Evolutionary conservation across 805 yeast species (phyloP).

Genomic region (Saturnispora hagleri): DNA sequence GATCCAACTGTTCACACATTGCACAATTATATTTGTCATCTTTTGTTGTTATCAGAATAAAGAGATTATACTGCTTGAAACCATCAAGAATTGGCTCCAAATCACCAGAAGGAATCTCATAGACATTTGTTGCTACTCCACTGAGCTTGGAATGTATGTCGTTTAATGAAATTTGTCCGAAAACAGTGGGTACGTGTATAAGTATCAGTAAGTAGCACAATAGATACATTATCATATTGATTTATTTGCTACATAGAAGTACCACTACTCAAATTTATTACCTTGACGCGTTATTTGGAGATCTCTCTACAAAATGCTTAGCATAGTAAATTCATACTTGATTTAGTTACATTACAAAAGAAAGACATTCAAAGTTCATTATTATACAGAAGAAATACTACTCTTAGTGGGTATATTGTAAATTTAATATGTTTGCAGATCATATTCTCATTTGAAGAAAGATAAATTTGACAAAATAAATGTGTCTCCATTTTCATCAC

Average conservation of each 20-base stretch:
- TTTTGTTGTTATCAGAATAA: conserved; percentile 46
- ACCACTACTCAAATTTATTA: neutral
- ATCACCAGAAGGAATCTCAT: conserved; percentile 31
- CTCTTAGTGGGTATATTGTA: neutral
- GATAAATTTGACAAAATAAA: conserved; percentile 11
- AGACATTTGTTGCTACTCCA: conserved; percentile 2
- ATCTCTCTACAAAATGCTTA: neutral
- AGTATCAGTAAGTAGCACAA: neutral
- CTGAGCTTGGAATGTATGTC: neutral
- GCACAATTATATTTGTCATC: conserved; percentile 35
- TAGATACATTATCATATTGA: neutral
- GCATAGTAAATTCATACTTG: neutral
- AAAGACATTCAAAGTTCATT: neutral
- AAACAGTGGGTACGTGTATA: neutral
- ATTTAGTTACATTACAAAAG: neutral
- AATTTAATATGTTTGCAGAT: neutral
- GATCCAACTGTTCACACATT: conserved; percentile 37
- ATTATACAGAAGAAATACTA: neutral
- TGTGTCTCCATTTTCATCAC: conserved; percentile 10
- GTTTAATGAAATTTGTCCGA: conserved; percentile 2
- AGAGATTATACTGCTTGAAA: conserved; percentile 40
- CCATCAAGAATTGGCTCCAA: conserved; percentile 35
- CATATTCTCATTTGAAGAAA: conserved; percentile 3
- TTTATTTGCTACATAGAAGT: neutral
- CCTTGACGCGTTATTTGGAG: neutral